Evolutionary conservation across 1,284 basidiomycete genomes (phyloP).

Genomic region (Albatrellus sp.): DNA sequence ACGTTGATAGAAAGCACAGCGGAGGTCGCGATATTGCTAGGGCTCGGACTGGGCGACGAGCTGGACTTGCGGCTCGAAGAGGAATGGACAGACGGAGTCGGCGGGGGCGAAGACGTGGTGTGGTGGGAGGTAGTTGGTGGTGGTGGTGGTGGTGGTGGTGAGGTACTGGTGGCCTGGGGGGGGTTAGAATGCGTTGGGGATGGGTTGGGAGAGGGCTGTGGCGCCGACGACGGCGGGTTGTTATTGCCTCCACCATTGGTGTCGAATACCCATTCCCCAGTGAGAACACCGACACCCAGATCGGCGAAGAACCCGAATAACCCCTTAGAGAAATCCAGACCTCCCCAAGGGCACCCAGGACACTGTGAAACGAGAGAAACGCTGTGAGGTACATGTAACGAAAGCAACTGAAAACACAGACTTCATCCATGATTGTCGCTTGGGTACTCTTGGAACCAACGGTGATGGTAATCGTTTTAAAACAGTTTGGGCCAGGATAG

Average conservation of each 20-base stretch:
- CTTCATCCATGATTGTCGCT: constrained; percentile 32
- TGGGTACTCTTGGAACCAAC: constrained; percentile 31
- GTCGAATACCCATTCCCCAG: constrained; percentile 16
- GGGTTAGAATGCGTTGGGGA: background rate
- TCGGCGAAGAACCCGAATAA: constrained; percentile 19
- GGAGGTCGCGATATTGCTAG: too few relatives aligned
- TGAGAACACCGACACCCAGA: constrained; percentile 16
- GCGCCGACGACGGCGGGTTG: background rate
- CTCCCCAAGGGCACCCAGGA: constrained; percentile 12
- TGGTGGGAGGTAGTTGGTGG: background rate
- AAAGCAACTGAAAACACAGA: constrained; percentile 9
- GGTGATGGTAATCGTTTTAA: constrained; percentile 33
- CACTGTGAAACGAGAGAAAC: constrained; percentile 18
- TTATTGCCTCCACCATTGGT: background rate
- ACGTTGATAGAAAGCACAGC: constrained; percentile 4
- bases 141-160: background rate
- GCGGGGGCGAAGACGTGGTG: background rate
- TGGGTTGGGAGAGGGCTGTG: background rate
- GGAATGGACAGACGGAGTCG: too few relatives aligned
- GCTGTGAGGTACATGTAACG: constrained; percentile 1
- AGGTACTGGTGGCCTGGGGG: background rate
- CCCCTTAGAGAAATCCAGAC: constrained; percentile 22
- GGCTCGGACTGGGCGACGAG: too few relatives aligned
- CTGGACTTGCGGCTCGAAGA: too few relatives aligned
- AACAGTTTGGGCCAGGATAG: constrained; percentile 23